These are phyloP conservation scores for Lavandula angustifolia DNA, from an alignment of 257 asterid species.

Conservation along the genomic window DNA sequence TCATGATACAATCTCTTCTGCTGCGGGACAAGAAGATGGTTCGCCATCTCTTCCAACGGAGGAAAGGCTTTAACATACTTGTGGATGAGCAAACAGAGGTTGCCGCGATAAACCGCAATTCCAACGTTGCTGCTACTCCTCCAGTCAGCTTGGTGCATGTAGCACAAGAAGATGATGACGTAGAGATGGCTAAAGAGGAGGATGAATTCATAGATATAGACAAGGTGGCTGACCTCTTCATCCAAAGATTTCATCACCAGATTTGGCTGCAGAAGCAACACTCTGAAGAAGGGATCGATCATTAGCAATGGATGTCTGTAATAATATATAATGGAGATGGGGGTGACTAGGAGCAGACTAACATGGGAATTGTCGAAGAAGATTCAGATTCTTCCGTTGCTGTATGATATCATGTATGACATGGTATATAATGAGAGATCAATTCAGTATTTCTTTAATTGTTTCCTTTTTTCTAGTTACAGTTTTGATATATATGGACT, in stretches of 20 bases:
- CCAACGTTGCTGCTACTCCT: slow-evolving; percentile 22
- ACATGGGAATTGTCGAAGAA: no score
- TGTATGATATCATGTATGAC: no score
- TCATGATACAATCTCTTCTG: slow-evolving; percentile 38
- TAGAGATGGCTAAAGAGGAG: slow-evolving; percentile 27
- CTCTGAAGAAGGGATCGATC: neutral
- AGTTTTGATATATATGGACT: no score
- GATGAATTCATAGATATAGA: slow-evolving; percentile 36
- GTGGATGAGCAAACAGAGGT: no score
- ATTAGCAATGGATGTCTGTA: no score
- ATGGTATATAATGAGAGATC: no score
- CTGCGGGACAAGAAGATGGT: slow-evolving; percentile 37
- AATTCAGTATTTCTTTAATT: no score
- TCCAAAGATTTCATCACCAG: slow-evolving; percentile 44
- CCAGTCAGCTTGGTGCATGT: slow-evolving; percentile 22
- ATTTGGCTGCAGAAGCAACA: slow-evolving; percentile 38
- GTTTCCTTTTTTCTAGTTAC: no score
- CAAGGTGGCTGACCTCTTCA: slow-evolving; percentile 44
- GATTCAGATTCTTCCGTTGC: no score
- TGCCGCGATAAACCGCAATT: no score
- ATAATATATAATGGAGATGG: no score
- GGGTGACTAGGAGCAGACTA: no score
- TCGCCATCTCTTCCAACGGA: slow-evolving; percentile 24
- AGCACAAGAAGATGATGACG: slow-evolving; percentile 14
- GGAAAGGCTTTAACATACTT: slow-evolving; percentile 26